A percentile compares a stretch with the other conserved stretches of the same genome.
Conservation (phyloP, 164 flowering plant species). For the Tetracentron sinense region DNA sequence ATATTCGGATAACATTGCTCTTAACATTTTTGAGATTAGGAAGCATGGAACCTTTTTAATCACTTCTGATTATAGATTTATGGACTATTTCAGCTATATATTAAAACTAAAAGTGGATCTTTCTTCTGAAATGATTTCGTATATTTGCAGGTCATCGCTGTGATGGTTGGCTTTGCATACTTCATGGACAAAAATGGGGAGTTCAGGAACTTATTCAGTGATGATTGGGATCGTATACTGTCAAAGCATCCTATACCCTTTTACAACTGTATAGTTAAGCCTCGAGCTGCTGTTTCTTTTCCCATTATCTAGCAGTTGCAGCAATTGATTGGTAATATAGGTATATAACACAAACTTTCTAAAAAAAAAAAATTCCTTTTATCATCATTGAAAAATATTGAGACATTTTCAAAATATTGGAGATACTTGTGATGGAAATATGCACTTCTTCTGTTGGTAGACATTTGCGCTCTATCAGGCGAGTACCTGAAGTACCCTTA, state of each 20-base stretch:
- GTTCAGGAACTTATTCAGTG: slow-evolving; percentile 83
- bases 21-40: background rate
- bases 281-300: background rate
- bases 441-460: no score
- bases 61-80: background rate
- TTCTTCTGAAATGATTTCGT: background rate
- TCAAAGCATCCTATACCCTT: slow-evolving; percentile 94
- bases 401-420: no score
- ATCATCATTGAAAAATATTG: no score
- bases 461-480: no score
- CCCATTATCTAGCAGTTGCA: background rate
- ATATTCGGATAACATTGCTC: background rate
- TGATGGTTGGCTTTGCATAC: slow-evolving; percentile 69
- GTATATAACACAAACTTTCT: background rate
- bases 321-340: no score
- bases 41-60: background rate
- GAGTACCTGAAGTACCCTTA: no score
- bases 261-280: slow-evolving; percentile 83
- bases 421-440: no score
- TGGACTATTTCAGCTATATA: background rate
- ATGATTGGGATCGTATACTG: slow-evolving; percentile 89
- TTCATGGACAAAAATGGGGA: slow-evolving; percentile 84
- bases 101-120: background rate
- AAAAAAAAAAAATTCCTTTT: no score
- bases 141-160: slow-evolving; percentile 59